phyloP scores from a whole-genome alignment of 1,284 basidiomycete species.

The Tremellales sp. region DNA sequence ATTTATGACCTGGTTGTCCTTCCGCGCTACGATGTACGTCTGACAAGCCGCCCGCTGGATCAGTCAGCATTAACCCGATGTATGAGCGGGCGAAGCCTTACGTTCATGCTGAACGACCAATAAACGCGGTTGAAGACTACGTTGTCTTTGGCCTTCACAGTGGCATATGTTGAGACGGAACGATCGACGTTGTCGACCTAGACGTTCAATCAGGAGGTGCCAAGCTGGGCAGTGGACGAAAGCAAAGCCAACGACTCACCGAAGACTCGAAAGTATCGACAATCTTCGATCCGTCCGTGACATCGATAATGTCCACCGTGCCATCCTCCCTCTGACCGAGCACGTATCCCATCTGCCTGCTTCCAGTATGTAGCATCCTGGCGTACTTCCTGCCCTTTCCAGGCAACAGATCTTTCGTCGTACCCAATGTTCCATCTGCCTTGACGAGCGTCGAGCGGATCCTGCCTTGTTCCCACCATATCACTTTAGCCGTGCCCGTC shows the following conservation, averaged over 20 bases:
- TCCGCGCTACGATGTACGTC: conserved; percentile 8
- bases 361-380: conserved; percentile 34
- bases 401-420: conserved; percentile 55
- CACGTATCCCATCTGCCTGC: conserved; percentile 37
- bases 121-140: conserved; percentile 60
- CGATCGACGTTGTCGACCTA: conserved; percentile 34
- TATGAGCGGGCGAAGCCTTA: conserved; percentile 43
- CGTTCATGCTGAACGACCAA: conserved; percentile 62
- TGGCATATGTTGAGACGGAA: conserved; percentile 54
- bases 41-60: conserved; percentile 15
- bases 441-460: conserved; percentile 44
- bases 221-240: not conserved
- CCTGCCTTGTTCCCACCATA: conserved; percentile 65
- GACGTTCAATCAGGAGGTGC: not conserved
- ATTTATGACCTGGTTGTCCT: conserved; percentile 13
- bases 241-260: conserved; percentile 51
- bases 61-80: conserved; percentile 5
- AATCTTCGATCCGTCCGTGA: conserved; percentile 50
- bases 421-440: conserved; percentile 44
- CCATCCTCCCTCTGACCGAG: conserved; percentile 55
- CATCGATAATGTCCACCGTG: conserved; percentile 56
- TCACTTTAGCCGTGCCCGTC: conserved; percentile 49
- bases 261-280: conserved; percentile 61
- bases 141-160: conserved; percentile 10
- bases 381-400: conserved; percentile 24